These are phyloP conservation scores for Yamadazyma buinensis DNA, from an alignment of 1,139 yeast species.

Conservation along the genomic window DNA sequence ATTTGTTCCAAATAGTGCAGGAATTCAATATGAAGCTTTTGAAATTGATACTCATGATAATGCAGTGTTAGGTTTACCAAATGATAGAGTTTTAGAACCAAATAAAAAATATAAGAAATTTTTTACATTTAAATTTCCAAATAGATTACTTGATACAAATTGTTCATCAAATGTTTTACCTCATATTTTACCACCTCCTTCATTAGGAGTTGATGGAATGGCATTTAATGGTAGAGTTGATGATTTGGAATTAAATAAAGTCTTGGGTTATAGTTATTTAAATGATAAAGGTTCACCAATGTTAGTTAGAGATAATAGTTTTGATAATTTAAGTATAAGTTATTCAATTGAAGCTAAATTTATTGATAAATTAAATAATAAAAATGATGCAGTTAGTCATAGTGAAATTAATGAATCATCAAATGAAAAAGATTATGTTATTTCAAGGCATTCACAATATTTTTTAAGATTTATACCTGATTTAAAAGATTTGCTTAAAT, in stretches of 20 bases:
- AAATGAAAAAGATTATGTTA: slow-evolving; percentile 31
- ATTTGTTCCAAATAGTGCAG: slow-evolving; percentile 46
- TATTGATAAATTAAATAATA: slow-evolving; percentile 35
- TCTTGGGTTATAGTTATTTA: slow-evolving; percentile 43
- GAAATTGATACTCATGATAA: slow-evolving; percentile 45
- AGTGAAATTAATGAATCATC: slow-evolving; percentile 37
- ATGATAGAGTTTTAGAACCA: slow-evolving; percentile 49
- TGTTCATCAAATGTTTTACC: slow-evolving; percentile 52
- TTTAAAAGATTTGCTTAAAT: slow-evolving; percentile 27
- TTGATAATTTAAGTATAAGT: slow-evolving; percentile 39
- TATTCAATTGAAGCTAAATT: slow-evolving; percentile 44
- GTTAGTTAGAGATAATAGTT: slow-evolving; percentile 38
- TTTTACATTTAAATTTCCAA: slow-evolving; percentile 63
- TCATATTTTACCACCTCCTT: slow-evolving; percentile 62
- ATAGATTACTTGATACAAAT: slow-evolving; percentile 50
- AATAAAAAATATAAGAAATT: slow-evolving; percentile 53
- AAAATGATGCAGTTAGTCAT: slow-evolving; percentile 27
- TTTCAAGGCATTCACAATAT: slow-evolving; percentile 36
- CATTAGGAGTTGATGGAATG: slow-evolving; percentile 55
- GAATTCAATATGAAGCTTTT: slow-evolving; percentile 45
- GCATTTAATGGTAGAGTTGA: slow-evolving; percentile 36
- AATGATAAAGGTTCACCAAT: slow-evolving; percentile 42
- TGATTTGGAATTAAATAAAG: slow-evolving; percentile 35
- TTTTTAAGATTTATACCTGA: slow-evolving; percentile 42
- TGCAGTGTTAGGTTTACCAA: slow-evolving; percentile 47